Evolutionary conservation across 2,329 filamentous ascomycete genomes (phyloP).

Genomic region (Ploettnerulaceae sp.): DNA sequence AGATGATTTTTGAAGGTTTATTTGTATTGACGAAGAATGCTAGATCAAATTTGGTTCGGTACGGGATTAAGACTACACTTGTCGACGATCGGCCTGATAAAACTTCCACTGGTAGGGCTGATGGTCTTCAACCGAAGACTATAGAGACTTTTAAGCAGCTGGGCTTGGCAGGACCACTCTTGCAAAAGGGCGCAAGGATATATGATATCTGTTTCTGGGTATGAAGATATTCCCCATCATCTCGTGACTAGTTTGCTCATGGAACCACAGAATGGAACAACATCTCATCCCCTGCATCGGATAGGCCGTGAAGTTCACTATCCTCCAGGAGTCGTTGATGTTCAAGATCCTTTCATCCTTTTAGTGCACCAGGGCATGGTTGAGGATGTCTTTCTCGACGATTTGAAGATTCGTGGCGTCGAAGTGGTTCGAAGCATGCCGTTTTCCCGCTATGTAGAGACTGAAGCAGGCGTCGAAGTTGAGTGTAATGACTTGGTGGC

Average conservation of each 20-base stretch:
- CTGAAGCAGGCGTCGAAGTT: slow-evolving; percentile 29
- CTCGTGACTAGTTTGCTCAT: slow-evolving; percentile 42
- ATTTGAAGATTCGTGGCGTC: slow-evolving; percentile 44
- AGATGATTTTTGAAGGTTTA: too few species aligned
- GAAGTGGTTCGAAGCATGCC: slow-evolving; percentile 43
- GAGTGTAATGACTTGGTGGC: slow-evolving; percentile 50
- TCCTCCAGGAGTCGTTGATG: slow-evolving; percentile 27
- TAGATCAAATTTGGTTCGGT: slow-evolving; percentile 55
- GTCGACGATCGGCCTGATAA: slow-evolving; percentile 65
- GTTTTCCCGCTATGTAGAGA: slow-evolving; percentile 38
- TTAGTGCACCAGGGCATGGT: slow-evolving; percentile 47
- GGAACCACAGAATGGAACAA: slow-evolving; percentile 8
- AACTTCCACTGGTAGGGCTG: slow-evolving; percentile 56
- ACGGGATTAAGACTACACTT: slow-evolving; percentile 59
- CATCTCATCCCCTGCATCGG: slow-evolving; percentile 17
- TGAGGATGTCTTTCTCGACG: slow-evolving; percentile 51
- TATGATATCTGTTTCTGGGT: slow-evolving; percentile 56
- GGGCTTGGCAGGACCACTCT: slow-evolving; percentile 48
- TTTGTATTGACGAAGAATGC: slow-evolving; percentile 4
- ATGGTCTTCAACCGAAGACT: slow-evolving; percentile 57
- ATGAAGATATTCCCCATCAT: slow-evolving; percentile 33
- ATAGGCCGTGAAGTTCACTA: slow-evolving; percentile 37
- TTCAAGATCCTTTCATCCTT: slow-evolving; percentile 36
- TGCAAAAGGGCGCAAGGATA: slow-evolving; percentile 53
- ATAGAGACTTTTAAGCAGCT: slow-evolving; percentile 60